Conservation (phyloP, 2,329 filamentous ascomycete genomes). For the Diplocarpon rosae region DNA sequence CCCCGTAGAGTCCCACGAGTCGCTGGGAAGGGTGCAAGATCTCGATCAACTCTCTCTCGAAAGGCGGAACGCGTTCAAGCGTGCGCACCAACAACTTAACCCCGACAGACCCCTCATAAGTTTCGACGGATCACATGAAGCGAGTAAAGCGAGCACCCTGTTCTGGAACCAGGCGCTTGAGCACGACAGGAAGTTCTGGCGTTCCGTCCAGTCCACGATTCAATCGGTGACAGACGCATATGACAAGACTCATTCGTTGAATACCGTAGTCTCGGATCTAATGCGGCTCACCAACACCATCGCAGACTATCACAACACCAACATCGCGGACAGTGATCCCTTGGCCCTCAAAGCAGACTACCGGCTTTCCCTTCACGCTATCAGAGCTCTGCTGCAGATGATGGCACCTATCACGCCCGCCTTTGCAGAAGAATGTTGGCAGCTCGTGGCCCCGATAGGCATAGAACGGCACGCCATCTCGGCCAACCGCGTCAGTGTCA, state of each 20-base stretch:
- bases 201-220: constrained; percentile 57
- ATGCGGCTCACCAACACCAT: constrained; percentile 70
- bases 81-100: no score
- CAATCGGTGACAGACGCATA: constrained; percentile 56
- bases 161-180: constrained; percentile 23
- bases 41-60: no score
- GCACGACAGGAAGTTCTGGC: constrained; percentile 39
- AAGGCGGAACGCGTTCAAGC: no score
- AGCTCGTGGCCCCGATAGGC: constrained; percentile 33
- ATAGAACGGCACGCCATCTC: neutral
- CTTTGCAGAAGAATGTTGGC: constrained; percentile 74
- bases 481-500: constrained; percentile 12
- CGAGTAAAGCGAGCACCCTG: neutral
- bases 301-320: constrained; percentile 30
- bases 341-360: constrained; percentile 10
- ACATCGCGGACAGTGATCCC: constrained; percentile 23
- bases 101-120: no score
- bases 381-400: constrained; percentile 53
- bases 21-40: neutral
- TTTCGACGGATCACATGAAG: neutral
- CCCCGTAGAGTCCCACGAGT: neutral
- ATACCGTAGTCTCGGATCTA: constrained; percentile 73
- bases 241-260: constrained; percentile 62
- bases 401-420: constrained; percentile 72
- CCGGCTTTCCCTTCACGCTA: constrained; percentile 30